Conservation (phyloP, 2,329 filamentous ascomycete genomes). For the Albophoma yamanashiensis region DNA sequence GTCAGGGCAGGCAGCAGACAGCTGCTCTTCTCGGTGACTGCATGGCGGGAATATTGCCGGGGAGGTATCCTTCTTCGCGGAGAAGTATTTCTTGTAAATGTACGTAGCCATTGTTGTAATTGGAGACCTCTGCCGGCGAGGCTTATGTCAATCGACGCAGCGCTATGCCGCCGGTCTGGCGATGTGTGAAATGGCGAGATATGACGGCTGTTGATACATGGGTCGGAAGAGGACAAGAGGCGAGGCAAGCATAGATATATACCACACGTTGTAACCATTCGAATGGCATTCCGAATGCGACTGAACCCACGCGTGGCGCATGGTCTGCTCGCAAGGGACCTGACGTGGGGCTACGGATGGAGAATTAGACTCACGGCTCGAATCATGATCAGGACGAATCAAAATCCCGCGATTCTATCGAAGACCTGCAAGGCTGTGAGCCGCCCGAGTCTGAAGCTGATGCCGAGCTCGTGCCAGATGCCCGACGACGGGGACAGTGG, state of each 20-base stretch:
- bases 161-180: not conserved
- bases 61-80: not conserved
- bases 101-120: not conserved
- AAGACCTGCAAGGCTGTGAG: not conserved
- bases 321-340: not conserved
- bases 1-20: constrained; percentile 11
- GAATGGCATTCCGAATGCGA: not conserved
- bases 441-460: not conserved
- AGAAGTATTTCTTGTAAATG: not conserved
- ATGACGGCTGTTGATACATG: not conserved
- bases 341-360: not conserved
- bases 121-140: not conserved
- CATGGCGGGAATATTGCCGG: constrained; percentile 5
- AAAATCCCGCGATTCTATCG: not conserved
- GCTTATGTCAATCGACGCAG: not conserved
- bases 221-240: not conserved
- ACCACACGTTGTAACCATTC: not conserved
- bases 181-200: not conserved
- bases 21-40: constrained; percentile 9
- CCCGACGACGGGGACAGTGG: not conserved
- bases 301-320: not conserved
- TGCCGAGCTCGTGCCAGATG: not conserved
- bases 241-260: not conserved
- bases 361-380: not conserved
- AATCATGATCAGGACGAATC: not conserved